Evolutionary conservation across 148 eudicot genomes (phyloP).

Genomic region (Rhododendron simsii): DNA sequence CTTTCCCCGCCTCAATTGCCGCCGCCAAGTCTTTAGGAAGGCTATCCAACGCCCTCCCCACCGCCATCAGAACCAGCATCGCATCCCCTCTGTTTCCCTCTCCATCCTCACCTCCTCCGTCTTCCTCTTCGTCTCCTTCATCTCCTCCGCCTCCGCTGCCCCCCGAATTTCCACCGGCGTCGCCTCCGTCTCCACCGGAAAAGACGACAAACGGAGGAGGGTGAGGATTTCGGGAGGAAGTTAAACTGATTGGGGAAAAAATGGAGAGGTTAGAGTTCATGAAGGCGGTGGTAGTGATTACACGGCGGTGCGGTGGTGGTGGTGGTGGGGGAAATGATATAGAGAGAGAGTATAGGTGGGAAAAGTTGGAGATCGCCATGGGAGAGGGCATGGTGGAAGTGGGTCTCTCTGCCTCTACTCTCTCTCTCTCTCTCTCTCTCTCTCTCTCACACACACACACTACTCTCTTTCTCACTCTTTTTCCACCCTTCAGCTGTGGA

Average conservation of each 20-base stretch:
- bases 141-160: slow-evolving; percentile 18
- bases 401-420: background rate
- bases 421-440: background rate
- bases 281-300: background rate
- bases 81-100: slow-evolving; percentile 55
- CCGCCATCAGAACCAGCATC: slow-evolving; percentile 37
- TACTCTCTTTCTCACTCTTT: too few species aligned
- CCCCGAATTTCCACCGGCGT: slow-evolving; percentile 10
- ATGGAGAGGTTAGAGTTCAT: slow-evolving; percentile 4
- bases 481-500: too few species aligned
- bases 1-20: slow-evolving; percentile 48
- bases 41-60: slow-evolving; percentile 46
- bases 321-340: background rate
- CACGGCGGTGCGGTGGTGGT: background rate
- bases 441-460: too few species aligned
- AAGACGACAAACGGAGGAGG: slow-evolving; percentile 13
- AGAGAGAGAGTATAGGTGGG: slow-evolving; percentile 1
- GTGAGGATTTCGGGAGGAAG: slow-evolving; percentile 14
- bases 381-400: background rate
- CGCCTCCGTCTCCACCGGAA: slow-evolving; percentile 23
- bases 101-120: slow-evolving; percentile 37
- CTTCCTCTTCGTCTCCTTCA: slow-evolving; percentile 13
- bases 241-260: slow-evolving; percentile 7
- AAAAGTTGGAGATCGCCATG: slow-evolving; percentile 22
- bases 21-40: slow-evolving; percentile 59